Base-by-base conservation (phyloP, 1,139 yeast genomes). In the Debaryomyces coudertii region DNA sequence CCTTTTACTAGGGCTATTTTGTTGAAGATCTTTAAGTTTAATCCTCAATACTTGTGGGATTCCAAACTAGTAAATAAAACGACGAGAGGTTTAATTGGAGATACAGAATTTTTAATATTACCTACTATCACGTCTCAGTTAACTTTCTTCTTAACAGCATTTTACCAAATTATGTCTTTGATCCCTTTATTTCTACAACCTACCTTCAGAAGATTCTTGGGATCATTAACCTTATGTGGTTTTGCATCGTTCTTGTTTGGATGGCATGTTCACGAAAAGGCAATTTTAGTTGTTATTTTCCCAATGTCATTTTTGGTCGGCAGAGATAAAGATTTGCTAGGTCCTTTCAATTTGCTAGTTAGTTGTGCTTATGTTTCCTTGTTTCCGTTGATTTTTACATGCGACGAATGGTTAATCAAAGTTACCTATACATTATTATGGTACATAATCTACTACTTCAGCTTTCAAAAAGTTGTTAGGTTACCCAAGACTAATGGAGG, bases 251-350 rank as follows among this genome's bases (percentile, higher is more conserved):
- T 89, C 61, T 69, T 93, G 45, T 93, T 93, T 67, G 99, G 99
- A 5, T 93, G 98, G 98, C 99, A 93, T 63, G 99, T 93, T 22
- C 99, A 93, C 68, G 99, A 93, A 66, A 93, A 93, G 76, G 99
- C 99, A 0, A 83, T 93, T 34, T 77, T 95, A 71, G 67, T 90
- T 27, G 86, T 92, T 2, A 87, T 93, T n/a, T 80, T 95, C 59
- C 99, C 99, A 1, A 82, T 90, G 61, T 78, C 95, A 4, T 87
- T 93, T 62, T 67, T 92, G 31, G 88, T 87, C 2, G 74, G 85
- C 11, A 76, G 80, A 30, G 97, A 90, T 60, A 78, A 85, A 49
- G 77, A 95, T 45, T 69, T 90, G 31, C 67, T 92, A 42, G 79
- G 83, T 5, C 83, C 93, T 0, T 87, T 81, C 58, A 79, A 82